Conservation (phyloP, 2,329 filamentous ascomycete genomes). For the Epichloe elymi region DNA sequence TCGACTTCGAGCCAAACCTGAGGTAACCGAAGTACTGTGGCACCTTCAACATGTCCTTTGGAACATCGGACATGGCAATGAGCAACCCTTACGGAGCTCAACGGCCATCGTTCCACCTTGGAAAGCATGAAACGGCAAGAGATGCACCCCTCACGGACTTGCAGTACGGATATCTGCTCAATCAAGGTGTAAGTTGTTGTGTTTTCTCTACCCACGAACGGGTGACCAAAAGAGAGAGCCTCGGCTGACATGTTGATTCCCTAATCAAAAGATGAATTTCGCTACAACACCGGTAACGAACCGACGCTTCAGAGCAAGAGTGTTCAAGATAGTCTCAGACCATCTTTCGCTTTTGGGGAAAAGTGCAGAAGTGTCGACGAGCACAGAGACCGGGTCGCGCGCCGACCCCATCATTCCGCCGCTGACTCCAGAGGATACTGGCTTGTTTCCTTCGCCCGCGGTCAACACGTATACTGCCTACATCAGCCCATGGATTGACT, state of each 20-base stretch:
- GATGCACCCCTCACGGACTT: slow-evolving; percentile 46
- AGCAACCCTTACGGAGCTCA: slow-evolving; percentile 16
- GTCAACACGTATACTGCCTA: slow-evolving; percentile 65
- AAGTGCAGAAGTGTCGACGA: slow-evolving; percentile 23
- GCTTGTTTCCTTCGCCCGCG: slow-evolving; percentile 51
- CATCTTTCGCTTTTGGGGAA: slow-evolving; percentile 37
- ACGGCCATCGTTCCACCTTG: slow-evolving; percentile 48
- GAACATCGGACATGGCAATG: slow-evolving; percentile 10
- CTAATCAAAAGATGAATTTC: slow-evolving; percentile 53
- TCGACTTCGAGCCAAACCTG: not conserved
- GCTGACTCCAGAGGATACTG: slow-evolving; percentile 68
- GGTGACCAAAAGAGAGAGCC: not conserved
- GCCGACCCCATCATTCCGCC: slow-evolving; percentile 50
- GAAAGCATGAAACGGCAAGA: slow-evolving; percentile 58
- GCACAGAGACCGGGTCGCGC: slow-evolving; percentile 30
- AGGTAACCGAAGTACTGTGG: no score
- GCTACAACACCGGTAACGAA: slow-evolving; percentile 70
- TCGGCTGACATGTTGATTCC: not conserved
- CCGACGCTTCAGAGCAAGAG: slow-evolving; percentile 53
- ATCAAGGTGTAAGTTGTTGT: slow-evolving; percentile 47
- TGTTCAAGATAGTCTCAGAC: slow-evolving; percentile 46
- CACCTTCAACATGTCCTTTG: slow-evolving; percentile 12
- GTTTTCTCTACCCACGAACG: not conserved
- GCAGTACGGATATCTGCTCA: slow-evolving; percentile 54
- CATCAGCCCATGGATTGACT: slow-evolving; percentile 85